These are phyloP conservation scores for Euphrasia confusa DNA, from an alignment of 257 asterid species.

Conservation along the genomic window DNA sequence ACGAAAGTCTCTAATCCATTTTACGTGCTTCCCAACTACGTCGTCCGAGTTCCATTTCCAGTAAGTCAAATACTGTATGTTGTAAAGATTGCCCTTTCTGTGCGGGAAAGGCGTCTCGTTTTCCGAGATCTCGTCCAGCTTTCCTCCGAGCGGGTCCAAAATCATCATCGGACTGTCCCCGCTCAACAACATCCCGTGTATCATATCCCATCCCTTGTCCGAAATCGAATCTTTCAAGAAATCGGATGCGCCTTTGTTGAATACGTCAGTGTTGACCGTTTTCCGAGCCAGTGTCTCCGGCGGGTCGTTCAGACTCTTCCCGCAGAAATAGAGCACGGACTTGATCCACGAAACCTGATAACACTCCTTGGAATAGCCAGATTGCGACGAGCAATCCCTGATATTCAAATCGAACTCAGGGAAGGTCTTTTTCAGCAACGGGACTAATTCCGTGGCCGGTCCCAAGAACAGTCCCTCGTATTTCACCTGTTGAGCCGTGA, in stretches of 20 bases:
- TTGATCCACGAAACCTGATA: constrained; percentile 24
- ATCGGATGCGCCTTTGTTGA: constrained; percentile 30
- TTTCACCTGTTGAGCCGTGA: neutral
- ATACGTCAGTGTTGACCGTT: neutral
- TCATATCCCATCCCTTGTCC: constrained; percentile 23
- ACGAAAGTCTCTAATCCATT: constrained; percentile 26
- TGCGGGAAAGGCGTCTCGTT: constrained; percentile 30
- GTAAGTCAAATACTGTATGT: constrained; percentile 22
- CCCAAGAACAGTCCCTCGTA: constrained; percentile 32
- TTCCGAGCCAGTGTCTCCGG: constrained; percentile 4
- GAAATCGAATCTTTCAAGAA: constrained; percentile 24
- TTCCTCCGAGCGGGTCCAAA: constrained; percentile 31
- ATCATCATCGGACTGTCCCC: constrained; percentile 19
- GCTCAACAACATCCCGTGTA: constrained; percentile 16
- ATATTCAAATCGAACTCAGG: constrained; percentile 23
- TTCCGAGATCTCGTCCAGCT: constrained; percentile 28
- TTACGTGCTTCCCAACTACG: constrained; percentile 16
- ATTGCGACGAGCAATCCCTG: constrained; percentile 20
- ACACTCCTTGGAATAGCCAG: constrained; percentile 12
- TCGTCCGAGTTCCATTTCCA: constrained; percentile 21
- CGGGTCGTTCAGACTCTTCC: neutral
- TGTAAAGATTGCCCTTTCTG: constrained; percentile 31
- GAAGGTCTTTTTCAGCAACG: neutral
- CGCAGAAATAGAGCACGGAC: constrained; percentile 23
- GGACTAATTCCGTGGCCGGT: constrained; percentile 18